phyloP scores from a whole-genome alignment of 2,329 filamentous ascomycete genomes.

The Stromatinia cepivora region DNA sequence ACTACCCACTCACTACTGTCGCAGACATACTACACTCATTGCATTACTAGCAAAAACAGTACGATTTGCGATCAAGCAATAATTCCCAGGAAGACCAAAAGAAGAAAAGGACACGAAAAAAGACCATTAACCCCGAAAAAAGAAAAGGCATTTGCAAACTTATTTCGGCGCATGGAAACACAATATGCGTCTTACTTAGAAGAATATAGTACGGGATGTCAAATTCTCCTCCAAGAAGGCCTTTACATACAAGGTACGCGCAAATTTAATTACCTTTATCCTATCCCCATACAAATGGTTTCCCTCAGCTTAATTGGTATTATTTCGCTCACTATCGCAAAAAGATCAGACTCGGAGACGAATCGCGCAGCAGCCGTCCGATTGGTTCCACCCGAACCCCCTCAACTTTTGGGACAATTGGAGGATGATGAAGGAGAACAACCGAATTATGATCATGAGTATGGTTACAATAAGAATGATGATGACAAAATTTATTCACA shows the following conservation, averaged over 20 bases:
- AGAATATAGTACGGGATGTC: conserved; percentile 30
- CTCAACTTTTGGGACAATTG: conserved; percentile 28
- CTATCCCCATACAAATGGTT: background rate
- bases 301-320: conserved; percentile 19
- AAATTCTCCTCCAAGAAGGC: conserved; percentile 27
- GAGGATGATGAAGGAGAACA: conserved; percentile 15
- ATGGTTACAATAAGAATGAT: conserved; percentile 24
- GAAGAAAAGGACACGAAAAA: background rate
- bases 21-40: conserved; percentile 7
- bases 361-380: conserved; percentile 32
- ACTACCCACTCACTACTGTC: conserved; percentile 14
- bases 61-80: conserved; percentile 2
- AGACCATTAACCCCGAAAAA: background rate
- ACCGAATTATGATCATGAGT: background rate
- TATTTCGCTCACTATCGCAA: conserved; percentile 25
- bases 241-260: conserved; percentile 26
- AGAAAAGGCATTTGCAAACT: background rate
- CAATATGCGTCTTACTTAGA: conserved; percentile 25
- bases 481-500: conserved; percentile 38
- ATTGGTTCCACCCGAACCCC: conserved; percentile 30
- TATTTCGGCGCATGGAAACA: conserved; percentile 23
- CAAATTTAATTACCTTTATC: background rate
- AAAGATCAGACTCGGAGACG: conserved; percentile 32
- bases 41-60: background rate
- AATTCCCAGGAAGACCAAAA: background rate